phyloP scores from a whole-genome alignment of 2,329 filamentous ascomycete genomes.

The Cryphonectria nitschkei region DNA sequence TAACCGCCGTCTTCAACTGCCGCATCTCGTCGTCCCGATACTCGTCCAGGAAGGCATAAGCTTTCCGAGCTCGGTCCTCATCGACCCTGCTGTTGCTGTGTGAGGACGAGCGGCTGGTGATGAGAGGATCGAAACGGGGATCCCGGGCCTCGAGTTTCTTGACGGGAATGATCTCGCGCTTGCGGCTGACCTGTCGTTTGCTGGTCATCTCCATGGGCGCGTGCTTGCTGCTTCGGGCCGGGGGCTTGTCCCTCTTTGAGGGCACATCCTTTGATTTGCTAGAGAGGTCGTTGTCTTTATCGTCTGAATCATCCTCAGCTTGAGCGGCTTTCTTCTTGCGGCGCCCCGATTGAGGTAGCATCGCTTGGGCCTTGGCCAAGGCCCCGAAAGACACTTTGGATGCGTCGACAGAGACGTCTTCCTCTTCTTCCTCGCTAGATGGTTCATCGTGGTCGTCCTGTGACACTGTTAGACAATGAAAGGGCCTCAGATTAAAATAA shows the following conservation, averaged over 20 bases:
- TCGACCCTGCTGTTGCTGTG: constrained; percentile 47
- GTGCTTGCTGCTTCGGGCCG: constrained; percentile 68
- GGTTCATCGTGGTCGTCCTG: constrained; percentile 40
- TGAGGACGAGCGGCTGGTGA: constrained; percentile 35
- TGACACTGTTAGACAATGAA: background rate
- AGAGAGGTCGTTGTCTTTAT: constrained; percentile 34
- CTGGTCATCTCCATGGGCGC: constrained; percentile 83
- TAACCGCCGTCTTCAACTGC: constrained; percentile 70
- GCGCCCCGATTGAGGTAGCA: constrained; percentile 49
- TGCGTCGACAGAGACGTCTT: constrained; percentile 49
- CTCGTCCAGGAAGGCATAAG: constrained; percentile 86
- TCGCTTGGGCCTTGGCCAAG: constrained; percentile 83
- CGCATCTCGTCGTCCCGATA: constrained; percentile 86
- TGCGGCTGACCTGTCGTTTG: constrained; percentile 81
- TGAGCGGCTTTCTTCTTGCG: constrained; percentile 35
- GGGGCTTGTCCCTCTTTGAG: constrained; percentile 44
- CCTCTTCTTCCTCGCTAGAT: constrained; percentile 39
- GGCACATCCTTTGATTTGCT: constrained; percentile 15
- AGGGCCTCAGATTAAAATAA: background rate
- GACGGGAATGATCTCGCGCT: constrained; percentile 69
- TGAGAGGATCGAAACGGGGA: constrained; percentile 80
- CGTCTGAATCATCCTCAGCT: constrained; percentile 32
- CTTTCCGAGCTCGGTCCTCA: constrained; percentile 64
- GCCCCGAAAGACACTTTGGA: constrained; percentile 82
- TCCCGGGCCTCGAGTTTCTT: constrained; percentile 69